Conservation (phyloP, 2,329 filamentous ascomycete species). For the Emergomyces orientalis region DNA sequence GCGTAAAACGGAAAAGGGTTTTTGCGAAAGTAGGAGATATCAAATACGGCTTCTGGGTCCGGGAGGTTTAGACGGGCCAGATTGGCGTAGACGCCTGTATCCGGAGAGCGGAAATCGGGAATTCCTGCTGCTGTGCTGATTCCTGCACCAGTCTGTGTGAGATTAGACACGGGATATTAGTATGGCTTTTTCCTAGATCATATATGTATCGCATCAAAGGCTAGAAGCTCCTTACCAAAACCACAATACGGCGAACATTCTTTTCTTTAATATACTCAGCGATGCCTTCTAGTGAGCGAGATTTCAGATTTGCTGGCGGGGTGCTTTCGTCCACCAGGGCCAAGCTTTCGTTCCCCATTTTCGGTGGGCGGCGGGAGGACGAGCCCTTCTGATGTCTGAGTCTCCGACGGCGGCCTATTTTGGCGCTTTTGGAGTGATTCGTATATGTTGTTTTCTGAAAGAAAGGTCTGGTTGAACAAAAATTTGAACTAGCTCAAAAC, state of each 20-base stretch:
- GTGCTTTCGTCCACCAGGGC: slow-evolving; percentile 55
- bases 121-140: slow-evolving; percentile 58
- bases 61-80: slow-evolving; percentile 77
- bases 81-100: slow-evolving; percentile 89
- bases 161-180: background rate
- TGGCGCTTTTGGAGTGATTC: slow-evolving; percentile 7
- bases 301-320: slow-evolving; percentile 55
- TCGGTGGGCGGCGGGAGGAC: slow-evolving; percentile 14
- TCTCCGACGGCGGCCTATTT: slow-evolving; percentile 21
- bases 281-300: slow-evolving; percentile 61
- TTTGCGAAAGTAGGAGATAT: slow-evolving; percentile 76
- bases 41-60: slow-evolving; percentile 86
- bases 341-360: slow-evolving; percentile 82
- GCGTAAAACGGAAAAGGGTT: slow-evolving; percentile 88
- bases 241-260: slow-evolving; percentile 60
- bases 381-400: slow-evolving; percentile 17
- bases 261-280: slow-evolving; percentile 72
- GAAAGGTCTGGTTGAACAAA: background rate
- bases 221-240: slow-evolving; percentile 51
- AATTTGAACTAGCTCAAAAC: background rate
- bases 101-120: slow-evolving; percentile 88
- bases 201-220: background rate
- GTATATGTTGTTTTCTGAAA: background rate
- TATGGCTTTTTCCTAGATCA: background rate
- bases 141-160: slow-evolving; percentile 63